Evolutionary conservation across 148 eudicot species (phyloP).

Genomic region (Fagopyrum homotropicum): DNA sequence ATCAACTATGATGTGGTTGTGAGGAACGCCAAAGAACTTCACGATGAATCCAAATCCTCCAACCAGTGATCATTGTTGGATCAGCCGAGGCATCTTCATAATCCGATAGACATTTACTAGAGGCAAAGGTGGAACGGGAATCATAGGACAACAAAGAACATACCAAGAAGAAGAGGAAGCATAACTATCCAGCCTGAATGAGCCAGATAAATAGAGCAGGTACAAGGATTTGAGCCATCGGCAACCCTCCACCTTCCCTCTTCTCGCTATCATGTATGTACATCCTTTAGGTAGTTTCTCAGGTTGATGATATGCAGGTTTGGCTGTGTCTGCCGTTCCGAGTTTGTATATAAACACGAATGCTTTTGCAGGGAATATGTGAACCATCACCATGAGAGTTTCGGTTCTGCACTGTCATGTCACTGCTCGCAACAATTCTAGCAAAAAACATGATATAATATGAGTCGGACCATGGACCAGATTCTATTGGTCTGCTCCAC

Average conservation of each 20-base stretch:
- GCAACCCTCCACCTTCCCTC: neutral
- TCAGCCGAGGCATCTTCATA: neutral
- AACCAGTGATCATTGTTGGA: conserved; percentile 17
- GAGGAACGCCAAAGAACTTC: conserved; percentile 49
- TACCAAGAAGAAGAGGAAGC: neutral
- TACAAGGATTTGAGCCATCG: neutral
- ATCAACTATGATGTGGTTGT: conserved; percentile 87
- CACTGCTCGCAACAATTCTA: too few species aligned
- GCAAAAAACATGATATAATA: too few species aligned
- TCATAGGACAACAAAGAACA: neutral
- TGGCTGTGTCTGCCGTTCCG: neutral
- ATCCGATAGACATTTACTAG: neutral
- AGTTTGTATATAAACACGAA: neutral
- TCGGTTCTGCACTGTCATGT: too few species aligned
- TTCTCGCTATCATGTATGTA: neutral
- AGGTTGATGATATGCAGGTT: neutral
- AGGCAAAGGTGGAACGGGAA: neutral
- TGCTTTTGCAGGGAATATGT: neutral
- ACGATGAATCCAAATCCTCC: conserved; percentile 38
- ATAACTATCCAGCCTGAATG: neutral
- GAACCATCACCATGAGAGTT: too few species aligned
- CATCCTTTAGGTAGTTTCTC: neutral
- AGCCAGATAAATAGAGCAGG: neutral
- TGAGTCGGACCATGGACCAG: too few species aligned
- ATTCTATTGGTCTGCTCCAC: too few species aligned